Percentiles rank a stretch among this genome's conserved stretches.
phyloP scores from a whole-genome alignment of 768 basidiomycete species.

The Collybia sp. region DNA sequence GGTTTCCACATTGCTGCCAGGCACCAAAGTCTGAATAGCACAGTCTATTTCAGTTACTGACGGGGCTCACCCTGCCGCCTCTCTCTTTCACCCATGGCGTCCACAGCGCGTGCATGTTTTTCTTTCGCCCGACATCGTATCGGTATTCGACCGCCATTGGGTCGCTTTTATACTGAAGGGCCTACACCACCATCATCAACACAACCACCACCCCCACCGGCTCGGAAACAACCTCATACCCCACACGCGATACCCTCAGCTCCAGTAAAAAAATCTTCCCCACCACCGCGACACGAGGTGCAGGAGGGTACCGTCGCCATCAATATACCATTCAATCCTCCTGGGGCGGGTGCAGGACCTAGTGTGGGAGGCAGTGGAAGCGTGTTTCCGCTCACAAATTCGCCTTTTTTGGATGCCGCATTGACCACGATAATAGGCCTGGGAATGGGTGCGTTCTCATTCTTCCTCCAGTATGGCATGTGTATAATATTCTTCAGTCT shows the following conservation, averaged over 20 bases:
- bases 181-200: conserved; percentile 5
- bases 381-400: conserved; percentile 31
- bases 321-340: conserved; percentile 37
- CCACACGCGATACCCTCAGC: not conserved
- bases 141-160: too few relatives aligned
- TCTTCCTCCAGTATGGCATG: not conserved
- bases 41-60: too few relatives aligned
- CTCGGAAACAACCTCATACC: conserved; percentile 4
- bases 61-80: too few relatives aligned
- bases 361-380: conserved; percentile 23
- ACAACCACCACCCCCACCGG: conserved; percentile 7
- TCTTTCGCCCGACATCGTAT: too few relatives aligned
- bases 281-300: conserved; percentile 30
- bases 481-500: conserved; percentile 33
- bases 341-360: conserved; percentile 31
- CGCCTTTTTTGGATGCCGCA: conserved; percentile 47
- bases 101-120: too few relatives aligned
- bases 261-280: conserved; percentile 6
- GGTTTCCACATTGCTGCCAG: too few relatives aligned
- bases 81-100: too few relatives aligned
- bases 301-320: conserved; percentile 35
- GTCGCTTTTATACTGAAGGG: conserved; percentile 10
- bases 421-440: conserved; percentile 60
- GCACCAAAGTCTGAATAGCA: too few relatives aligned
- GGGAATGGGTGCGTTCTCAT: conserved; percentile 41